phyloP scores from a whole-genome alignment of 2,329 filamentous ascomycete genomes.

The Phialophora macrospora region DNA sequence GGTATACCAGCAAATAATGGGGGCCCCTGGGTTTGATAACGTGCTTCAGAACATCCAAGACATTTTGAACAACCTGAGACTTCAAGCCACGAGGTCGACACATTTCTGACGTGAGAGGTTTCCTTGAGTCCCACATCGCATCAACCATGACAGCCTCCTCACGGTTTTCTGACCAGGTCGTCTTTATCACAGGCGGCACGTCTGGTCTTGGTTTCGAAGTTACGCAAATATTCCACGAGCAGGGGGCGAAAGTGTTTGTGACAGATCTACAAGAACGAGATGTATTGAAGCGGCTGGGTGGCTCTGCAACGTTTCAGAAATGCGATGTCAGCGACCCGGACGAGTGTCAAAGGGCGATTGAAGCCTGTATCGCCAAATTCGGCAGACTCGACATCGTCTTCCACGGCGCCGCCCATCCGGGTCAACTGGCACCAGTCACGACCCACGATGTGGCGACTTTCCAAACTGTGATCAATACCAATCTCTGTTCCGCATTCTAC shows the following conservation, averaged over 20 bases:
- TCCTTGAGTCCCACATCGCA: too few species aligned
- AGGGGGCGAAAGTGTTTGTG: constrained; percentile 23
- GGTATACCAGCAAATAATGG: too few species aligned
- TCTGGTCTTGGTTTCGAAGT: constrained; percentile 14
- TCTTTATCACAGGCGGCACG: constrained; percentile 21
- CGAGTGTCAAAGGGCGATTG: constrained; percentile 21
- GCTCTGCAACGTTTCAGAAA: constrained; percentile 14
- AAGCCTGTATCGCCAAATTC: constrained; percentile 19
- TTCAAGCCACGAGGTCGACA: too few species aligned
- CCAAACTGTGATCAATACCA: constrained; percentile 77
- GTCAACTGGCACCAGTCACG: constrained; percentile 2
- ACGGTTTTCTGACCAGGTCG: constrained; percentile 4
- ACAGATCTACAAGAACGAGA: constrained; percentile 20
- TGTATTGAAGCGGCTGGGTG: constrained; percentile 12
- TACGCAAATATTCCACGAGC: constrained; percentile 17
- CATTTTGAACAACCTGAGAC: too few species aligned
- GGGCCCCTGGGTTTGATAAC: too few species aligned
- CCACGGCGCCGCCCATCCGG: constrained; percentile 85
- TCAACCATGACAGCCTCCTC: too few species aligned
- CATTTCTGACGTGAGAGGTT: too few species aligned
- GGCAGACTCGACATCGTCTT: constrained; percentile 79
- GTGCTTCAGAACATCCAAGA: too few species aligned
- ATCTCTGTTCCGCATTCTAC: constrained; percentile 25
- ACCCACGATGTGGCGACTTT: constrained; percentile 90
- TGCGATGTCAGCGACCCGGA: constrained; percentile 23